Evolutionary conservation across 2,329 filamentous ascomycete genomes (phyloP), one percentile per base, ranked within the genome.

Genomic region (Knufia petricola): DNA sequence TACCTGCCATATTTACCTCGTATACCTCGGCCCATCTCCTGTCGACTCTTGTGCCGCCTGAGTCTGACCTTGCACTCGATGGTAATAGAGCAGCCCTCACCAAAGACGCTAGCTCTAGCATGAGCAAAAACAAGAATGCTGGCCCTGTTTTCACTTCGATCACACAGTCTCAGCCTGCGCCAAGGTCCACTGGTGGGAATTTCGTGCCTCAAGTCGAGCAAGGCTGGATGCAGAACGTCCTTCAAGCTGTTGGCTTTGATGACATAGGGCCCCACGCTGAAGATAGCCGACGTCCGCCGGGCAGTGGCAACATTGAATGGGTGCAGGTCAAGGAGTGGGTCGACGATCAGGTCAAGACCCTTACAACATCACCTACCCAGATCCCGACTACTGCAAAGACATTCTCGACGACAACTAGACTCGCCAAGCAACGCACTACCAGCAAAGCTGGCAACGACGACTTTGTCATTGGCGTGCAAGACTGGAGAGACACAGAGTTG

Each of bases 1-100:
- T 98, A 47, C 89, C 92, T 1, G 87, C 92, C 0, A 75, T 96
- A 8, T 98, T 98, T 66, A 96, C 92, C 0, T 94, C 90, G 0
- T 81, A 92, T 58, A 96, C 88, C 0, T 96, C 90, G 0, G 92
- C 92, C 1, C 90, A 95, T 64, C 74, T 98, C 12, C 75, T 98
- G 13, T 94, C 89, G 1, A 88, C 89, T 6, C 74, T 96, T 52
- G 82, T 92, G 50, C 86, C 89, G 45, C 76, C 79, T 1, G 81
- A 82, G 40, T 77, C 74, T 56, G 78, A 78, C 47, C 73, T 80
- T 40, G 77, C 74, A 6, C 71, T 80, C 49, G 78, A 59, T 75
- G 20, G 74, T 23, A 23, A 20, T 48, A 59, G 60, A 34, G 60
- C 58, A 30, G 46, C 57, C 15, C 2, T 9, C 3, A 20, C 8